Percentiles rank a stretch among this genome's conserved stretches.
Conservation (phyloP, 2,329 filamentous ascomycete genomes). For the Neopestalotiopsis sp. region DNA sequence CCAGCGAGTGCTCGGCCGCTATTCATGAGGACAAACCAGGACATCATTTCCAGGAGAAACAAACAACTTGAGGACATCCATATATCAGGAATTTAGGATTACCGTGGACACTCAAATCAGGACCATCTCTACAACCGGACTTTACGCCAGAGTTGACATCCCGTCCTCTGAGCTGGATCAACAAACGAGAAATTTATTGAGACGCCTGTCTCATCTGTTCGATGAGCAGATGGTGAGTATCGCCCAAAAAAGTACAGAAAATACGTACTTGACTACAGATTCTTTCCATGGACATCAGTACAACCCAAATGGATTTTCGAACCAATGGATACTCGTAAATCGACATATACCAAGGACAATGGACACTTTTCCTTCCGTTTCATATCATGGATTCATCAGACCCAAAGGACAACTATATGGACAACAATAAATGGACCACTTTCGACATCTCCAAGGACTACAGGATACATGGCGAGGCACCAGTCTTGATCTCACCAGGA, state of each 20-base stretch:
- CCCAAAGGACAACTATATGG: background rate
- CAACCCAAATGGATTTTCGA: background rate
- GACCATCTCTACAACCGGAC: background rate
- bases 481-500: background rate
- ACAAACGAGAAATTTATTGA: conserved; percentile 23
- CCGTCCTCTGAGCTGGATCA: conserved; percentile 32
- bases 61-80: conserved; percentile 23
- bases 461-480: background rate
- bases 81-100: conserved; percentile 8
- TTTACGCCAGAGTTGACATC: conserved; percentile 21
- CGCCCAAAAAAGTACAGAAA: conserved; percentile 31
- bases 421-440: background rate
- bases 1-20: conserved; percentile 34
- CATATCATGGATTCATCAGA: conserved; percentile 1
- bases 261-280: conserved; percentile 29
- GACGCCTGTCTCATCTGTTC: background rate
- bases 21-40: conserved; percentile 17
- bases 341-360: background rate
- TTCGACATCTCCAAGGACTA: background rate
- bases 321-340: conserved; percentile 6
- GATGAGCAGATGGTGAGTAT: conserved; percentile 42
- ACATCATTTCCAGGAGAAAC: conserved; percentile 24
- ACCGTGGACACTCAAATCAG: background rate
- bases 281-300: background rate
- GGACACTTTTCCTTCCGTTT: conserved; percentile 7